These are phyloP conservation scores for Apiospora marii DNA, from an alignment of 2,329 filamentous ascomycete species.

Conservation along the genomic window DNA sequence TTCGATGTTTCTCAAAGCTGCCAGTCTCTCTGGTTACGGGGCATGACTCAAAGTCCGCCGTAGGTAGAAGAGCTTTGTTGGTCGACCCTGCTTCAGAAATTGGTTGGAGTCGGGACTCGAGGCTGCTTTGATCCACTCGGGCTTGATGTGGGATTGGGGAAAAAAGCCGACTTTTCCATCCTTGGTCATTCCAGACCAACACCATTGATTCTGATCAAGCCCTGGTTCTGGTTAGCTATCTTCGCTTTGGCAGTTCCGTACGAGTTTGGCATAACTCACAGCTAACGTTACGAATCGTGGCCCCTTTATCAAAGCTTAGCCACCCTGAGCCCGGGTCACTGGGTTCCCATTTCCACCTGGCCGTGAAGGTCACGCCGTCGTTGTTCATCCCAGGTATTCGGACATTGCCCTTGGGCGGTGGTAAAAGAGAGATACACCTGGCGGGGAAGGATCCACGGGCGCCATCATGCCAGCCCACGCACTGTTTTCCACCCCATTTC, in stretches of 20 bases:
- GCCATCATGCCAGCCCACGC: slow-evolving; percentile 45
- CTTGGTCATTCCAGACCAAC: slow-evolving; percentile 61
- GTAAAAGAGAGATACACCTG: slow-evolving; percentile 39
- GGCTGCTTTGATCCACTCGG: slow-evolving; percentile 51
- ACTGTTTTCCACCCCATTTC: slow-evolving; percentile 46
- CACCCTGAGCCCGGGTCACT: slow-evolving; percentile 42
- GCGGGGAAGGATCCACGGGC: slow-evolving; percentile 38
- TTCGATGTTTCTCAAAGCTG: too few species aligned
- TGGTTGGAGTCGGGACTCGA: slow-evolving; percentile 34
- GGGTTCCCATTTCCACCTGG: slow-evolving; percentile 44
- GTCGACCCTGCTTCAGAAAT: background rate
- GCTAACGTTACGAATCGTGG: slow-evolving; percentile 57
- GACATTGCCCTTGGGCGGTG: slow-evolving; percentile 36
- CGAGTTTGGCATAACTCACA: slow-evolving; percentile 49
- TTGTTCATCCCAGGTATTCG: slow-evolving; percentile 32
- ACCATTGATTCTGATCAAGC: slow-evolving; percentile 60
- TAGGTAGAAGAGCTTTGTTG: slow-evolving; percentile 20
- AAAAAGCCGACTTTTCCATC: slow-evolving; percentile 63
- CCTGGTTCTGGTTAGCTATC: slow-evolving; percentile 39
- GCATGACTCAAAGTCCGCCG: slow-evolving; percentile 21
- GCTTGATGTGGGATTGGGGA: slow-evolving; percentile 58
- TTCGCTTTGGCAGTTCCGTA: background rate
- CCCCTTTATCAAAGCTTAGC: slow-evolving; percentile 53
- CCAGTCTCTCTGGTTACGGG: background rate
- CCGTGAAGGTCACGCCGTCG: slow-evolving; percentile 37